phyloP scores from a whole-genome alignment of 2,329 filamentous ascomycete genomes.

The Talaromyces sp. region DNA sequence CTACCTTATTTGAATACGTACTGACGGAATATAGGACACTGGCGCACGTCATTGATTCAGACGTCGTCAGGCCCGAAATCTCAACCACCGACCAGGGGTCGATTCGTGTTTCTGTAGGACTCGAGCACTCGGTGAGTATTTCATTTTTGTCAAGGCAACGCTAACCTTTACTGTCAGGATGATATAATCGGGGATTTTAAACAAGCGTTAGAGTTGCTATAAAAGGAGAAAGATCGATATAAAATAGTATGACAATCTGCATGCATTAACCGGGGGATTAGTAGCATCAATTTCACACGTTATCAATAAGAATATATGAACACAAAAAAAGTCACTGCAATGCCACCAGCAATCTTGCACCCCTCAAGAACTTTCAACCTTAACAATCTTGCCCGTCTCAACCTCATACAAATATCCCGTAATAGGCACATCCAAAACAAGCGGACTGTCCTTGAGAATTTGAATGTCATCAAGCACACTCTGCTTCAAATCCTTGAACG shows the following conservation, averaged over 20 bases:
- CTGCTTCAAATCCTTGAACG: slow-evolving; percentile 58
- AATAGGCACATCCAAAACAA: slow-evolving; percentile 56
- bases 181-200: slow-evolving; percentile 90
- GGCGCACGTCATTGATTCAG: slow-evolving; percentile 26
- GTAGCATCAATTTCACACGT: not conserved
- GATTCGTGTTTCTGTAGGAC: slow-evolving; percentile 85
- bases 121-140: slow-evolving; percentile 63
- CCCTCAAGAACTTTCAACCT: slow-evolving; percentile 26
- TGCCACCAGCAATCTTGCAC: not conserved
- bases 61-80: slow-evolving; percentile 60
- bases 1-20: not conserved
- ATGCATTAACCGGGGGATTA: not conserved
- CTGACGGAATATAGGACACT: slow-evolving; percentile 4
- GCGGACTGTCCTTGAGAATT: slow-evolving; percentile 52
- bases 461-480: slow-evolving; percentile 62
- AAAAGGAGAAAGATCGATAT: no score
- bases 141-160: not conserved
- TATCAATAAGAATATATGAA: not conserved
- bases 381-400: slow-evolving; percentile 57
- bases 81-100: slow-evolving; percentile 71
- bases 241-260: not conserved
- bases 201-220: slow-evolving; percentile 43
- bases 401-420: slow-evolving; percentile 73
- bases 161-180: slow-evolving; percentile 40
- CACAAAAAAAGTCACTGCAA: not conserved